These are phyloP conservation scores for Penicillium sp. DNA, from an alignment of 2,329 filamentous ascomycete genomes.

Conservation along the genomic window DNA sequence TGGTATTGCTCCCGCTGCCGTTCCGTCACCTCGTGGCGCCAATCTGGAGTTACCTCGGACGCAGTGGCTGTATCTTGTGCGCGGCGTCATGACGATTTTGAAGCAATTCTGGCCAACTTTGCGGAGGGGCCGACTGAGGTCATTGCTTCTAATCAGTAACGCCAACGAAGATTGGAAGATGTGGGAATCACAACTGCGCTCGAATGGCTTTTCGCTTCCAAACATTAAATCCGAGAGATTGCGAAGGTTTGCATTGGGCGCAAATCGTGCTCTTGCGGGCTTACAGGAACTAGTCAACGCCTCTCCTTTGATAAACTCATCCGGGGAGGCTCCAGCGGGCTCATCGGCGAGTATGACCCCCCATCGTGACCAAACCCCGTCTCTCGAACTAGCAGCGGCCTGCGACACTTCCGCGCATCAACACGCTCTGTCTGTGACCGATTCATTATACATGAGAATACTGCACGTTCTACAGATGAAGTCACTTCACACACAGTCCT, in stretches of 20 bases:
- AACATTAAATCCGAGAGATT: conserved; percentile 2
- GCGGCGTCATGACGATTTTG: conserved; percentile 8
- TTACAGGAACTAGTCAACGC: background rate
- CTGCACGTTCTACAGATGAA: conserved; percentile 12
- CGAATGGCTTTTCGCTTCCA: background rate
- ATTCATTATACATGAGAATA: conserved; percentile 11
- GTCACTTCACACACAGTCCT: background rate
- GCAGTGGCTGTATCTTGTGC: conserved; percentile 17
- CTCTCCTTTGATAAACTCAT: background rate
- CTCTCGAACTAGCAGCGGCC: background rate
- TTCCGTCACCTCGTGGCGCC: background rate
- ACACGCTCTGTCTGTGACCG: conserved; percentile 6
- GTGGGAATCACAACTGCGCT: background rate
- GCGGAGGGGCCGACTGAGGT: conserved; percentile 8
- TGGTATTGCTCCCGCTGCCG: no score
- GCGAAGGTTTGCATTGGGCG: conserved; percentile 3
- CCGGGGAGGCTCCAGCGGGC: background rate
- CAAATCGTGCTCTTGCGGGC: background rate
- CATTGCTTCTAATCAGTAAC: conserved; percentile 8
- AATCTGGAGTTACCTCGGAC: conserved; percentile 2
- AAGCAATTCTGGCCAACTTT: conserved; percentile 11
- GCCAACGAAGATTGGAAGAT: conserved; percentile 15
- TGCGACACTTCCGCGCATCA: background rate
- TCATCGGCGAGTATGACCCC: background rate
- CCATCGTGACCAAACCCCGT: background rate